These are phyloP conservation scores for Eruca vesicaria DNA, from an alignment of 441 rosid species.

Conservation along the genomic window DNA sequence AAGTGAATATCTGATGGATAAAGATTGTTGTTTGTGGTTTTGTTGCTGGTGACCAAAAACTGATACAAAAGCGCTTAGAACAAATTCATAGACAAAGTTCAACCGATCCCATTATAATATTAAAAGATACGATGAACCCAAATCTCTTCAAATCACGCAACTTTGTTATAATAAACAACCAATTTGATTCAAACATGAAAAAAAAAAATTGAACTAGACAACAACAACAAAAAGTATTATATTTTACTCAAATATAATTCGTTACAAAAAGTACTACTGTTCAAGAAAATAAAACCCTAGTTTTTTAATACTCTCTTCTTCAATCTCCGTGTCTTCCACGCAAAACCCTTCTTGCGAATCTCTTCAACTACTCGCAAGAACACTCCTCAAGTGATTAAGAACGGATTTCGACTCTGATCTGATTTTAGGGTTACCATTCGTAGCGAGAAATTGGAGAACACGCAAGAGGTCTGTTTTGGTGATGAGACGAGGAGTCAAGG, in stretches of 20 bases:
- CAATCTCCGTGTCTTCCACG: neutral
- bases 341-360: neutral
- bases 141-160: no score
- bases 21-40: no score
- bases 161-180: no score
- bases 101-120: no score
- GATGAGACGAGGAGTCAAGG: slow-evolving; percentile 5
- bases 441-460: neutral
- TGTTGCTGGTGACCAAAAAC: no score
- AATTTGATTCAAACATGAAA: no score
- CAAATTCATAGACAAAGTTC: no score
- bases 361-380: neutral
- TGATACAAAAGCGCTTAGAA: no score
- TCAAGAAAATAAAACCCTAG: neutral
- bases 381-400: neutral
- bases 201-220: neutral
- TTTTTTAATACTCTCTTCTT: neutral
- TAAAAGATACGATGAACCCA: no score
- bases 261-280: neutral
- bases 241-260: neutral
- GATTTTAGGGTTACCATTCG: slow-evolving; percentile 29
- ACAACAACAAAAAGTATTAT: neutral
- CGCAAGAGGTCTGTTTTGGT: neutral
- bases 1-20: no score
- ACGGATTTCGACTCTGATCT: slow-evolving; percentile 10